These are phyloP conservation scores for Thalassiosira livingstoniorum DNA, from an alignment of 352 stramenopile species.

Conservation along the genomic window DNA sequence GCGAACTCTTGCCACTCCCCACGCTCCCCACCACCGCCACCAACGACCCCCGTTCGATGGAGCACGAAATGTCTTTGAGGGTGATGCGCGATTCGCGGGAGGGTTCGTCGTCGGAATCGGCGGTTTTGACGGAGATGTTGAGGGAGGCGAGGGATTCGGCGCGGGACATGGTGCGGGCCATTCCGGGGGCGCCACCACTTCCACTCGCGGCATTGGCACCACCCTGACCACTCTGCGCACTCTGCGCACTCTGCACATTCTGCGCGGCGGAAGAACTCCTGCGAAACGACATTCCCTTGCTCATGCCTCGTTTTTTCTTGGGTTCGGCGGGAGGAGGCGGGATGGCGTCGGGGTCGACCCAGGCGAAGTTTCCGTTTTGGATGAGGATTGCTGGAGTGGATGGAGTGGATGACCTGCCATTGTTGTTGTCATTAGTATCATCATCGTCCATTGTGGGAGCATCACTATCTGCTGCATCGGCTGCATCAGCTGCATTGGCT, in stretches of 20 bases:
- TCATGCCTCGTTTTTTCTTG: slow-evolving; percentile 45
- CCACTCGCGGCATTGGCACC: slow-evolving; percentile 20
- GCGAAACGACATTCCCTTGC: no score
- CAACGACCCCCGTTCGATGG: slow-evolving; percentile 89
- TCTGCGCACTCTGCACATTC: no score
- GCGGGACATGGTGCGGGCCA: slow-evolving; percentile 52
- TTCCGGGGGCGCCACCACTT: slow-evolving; percentile 25
- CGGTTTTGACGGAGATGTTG: slow-evolving; percentile 38
- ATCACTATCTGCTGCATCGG: slow-evolving; percentile 23
- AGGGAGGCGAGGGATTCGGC: slow-evolving; percentile 45
- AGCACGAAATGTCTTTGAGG: slow-evolving; percentile 87
- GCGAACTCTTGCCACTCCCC: slow-evolving; percentile 94
- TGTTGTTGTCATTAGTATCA: no score
- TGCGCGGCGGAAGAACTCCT: no score
- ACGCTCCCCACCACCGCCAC: slow-evolving; percentile 93
- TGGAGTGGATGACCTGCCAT: no score
- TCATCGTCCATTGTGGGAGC: slow-evolving; percentile 37
- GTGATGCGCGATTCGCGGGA: slow-evolving; percentile 35
- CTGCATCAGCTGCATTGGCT: no score
- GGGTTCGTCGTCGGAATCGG: slow-evolving; percentile 46
- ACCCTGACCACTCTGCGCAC: no score
- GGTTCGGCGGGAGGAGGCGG: slow-evolving; percentile 31
- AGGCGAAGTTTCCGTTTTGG: slow-evolving; percentile 72
- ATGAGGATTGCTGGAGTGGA: slow-evolving; percentile 68
- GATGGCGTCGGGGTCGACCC: slow-evolving; percentile 70